Conservation (phyloP, 2,329 filamentous ascomycete genomes). For the Microdochium trichocladiopsis region DNA sequence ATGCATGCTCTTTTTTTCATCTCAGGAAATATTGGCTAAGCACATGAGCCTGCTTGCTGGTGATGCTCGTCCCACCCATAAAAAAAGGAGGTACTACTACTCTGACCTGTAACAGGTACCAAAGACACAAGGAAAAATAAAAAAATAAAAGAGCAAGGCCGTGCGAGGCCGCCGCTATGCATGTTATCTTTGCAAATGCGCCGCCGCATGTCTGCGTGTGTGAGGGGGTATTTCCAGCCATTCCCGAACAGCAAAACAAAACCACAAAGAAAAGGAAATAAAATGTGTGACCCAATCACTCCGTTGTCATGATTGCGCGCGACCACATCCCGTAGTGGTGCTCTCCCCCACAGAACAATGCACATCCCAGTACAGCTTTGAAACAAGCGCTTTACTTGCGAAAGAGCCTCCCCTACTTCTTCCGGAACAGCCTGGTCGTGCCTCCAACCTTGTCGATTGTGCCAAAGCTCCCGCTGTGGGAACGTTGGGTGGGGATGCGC, state of each 20-base stretch:
- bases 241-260: not conserved
- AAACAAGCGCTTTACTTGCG: not conserved
- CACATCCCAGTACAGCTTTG: too few species aligned
- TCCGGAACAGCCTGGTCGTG: slow-evolving; percentile 65
- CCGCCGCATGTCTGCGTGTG: not conserved
- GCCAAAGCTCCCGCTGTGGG: slow-evolving; percentile 43
- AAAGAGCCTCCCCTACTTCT: slow-evolving; percentile 15
- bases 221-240: not conserved
- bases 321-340: too few species aligned
- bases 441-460: slow-evolving; percentile 66
- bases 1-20: too few species aligned
- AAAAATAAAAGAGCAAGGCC: not conserved
- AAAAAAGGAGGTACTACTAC: too few species aligned
- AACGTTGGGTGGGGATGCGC: slow-evolving; percentile 24
- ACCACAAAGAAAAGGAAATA: not conserved
- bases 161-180: not conserved
- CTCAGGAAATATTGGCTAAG: too few species aligned
- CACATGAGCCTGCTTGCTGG: too few species aligned
- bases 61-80: too few species aligned
- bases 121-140: too few species aligned
- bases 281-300: not conserved
- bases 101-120: too few species aligned
- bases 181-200: too few species aligned
- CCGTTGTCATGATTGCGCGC: not conserved
- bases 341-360: too few species aligned